A percentile compares a stretch with the other conserved stretches of the same genome.
Conservation (phyloP, 2,329 filamentous ascomycete genomes). For the Corinectria fuckeliana region DNA sequence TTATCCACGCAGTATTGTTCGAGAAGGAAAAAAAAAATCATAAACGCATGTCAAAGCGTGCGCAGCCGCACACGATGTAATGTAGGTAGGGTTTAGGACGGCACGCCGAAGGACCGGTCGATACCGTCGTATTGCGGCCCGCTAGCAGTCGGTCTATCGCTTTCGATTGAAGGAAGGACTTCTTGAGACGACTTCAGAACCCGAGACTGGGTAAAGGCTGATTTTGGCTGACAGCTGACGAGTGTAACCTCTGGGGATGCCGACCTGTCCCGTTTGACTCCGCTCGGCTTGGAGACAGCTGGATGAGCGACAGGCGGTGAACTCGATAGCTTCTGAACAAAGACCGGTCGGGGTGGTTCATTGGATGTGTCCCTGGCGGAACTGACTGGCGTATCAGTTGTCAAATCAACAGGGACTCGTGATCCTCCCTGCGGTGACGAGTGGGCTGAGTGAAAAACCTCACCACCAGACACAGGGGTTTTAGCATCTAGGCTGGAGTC, state of each 20-base stretch:
- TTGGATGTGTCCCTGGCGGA: neutral
- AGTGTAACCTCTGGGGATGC: constrained; percentile 17
- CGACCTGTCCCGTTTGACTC: constrained; percentile 17
- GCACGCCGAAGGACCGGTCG: constrained; percentile 35
- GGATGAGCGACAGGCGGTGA: constrained; percentile 13
- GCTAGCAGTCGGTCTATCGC: constrained; percentile 4
- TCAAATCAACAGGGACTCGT: constrained; percentile 21
- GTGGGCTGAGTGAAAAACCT: constrained; percentile 31
- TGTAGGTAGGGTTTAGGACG: neutral
- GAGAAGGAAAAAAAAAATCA: constrained; percentile 1
- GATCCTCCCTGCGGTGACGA: constrained; percentile 28
- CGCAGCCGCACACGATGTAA: neutral
- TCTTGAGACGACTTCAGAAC: neutral
- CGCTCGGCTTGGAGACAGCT: constrained; percentile 1
- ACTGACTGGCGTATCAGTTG: constrained; percentile 3
- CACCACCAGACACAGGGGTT: constrained; percentile 22
- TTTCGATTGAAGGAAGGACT: constrained; percentile 30
- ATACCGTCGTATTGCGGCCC: constrained; percentile 43
- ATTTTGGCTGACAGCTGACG: neutral
- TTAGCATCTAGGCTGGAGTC: constrained; percentile 28
- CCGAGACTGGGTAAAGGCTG: neutral
- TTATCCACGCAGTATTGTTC: neutral
- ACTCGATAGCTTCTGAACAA: constrained; percentile 25
- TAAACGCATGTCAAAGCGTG: neutral
- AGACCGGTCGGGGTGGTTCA: constrained; percentile 12